These are phyloP conservation scores for Penicillium sp. DNA, from an alignment of 2,329 filamentous ascomycete species.

Conservation along the genomic window DNA sequence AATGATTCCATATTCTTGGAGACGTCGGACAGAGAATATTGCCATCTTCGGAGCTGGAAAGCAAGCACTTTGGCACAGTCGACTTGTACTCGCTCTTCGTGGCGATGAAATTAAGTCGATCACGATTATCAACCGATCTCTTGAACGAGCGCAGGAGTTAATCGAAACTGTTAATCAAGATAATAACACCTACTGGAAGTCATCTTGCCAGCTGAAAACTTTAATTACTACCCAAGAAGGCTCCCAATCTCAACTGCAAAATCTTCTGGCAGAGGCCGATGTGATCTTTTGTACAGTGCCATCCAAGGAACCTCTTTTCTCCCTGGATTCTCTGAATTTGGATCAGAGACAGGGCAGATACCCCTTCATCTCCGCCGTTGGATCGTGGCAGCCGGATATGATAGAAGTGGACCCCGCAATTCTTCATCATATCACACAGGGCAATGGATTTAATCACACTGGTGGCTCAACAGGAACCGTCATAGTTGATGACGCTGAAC, in stretches of 20 bases:
- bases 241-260: neutral
- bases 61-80: conserved; percentile 45
- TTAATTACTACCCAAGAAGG: neutral
- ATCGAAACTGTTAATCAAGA: conserved; percentile 4
- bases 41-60: conserved; percentile 46
- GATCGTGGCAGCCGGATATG: conserved; percentile 52
- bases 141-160: neutral
- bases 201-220: neutral
- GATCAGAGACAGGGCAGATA: conserved; percentile 11
- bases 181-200: conserved; percentile 6
- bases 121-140: conserved; percentile 2
- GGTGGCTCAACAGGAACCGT: neutral
- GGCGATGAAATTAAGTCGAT: conserved; percentile 16
- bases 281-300: conserved; percentile 11
- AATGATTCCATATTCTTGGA: conserved; percentile 47
- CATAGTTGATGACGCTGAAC: conserved; percentile 11
- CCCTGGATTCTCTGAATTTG: neutral
- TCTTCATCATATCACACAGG: conserved; percentile 10
- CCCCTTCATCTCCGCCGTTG: conserved; percentile 47
- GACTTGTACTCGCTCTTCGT: conserved; percentile 48
- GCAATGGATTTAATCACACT: conserved; percentile 1
- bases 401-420: conserved; percentile 41
- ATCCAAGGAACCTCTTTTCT: conserved; percentile 8
- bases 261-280: neutral
- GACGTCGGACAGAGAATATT: conserved; percentile 19